Evolutionary conservation across 176 grass and related monocot species (phyloP), one percentile per base, ranked within the genome.

Genomic region (Musa acuminata): DNA sequence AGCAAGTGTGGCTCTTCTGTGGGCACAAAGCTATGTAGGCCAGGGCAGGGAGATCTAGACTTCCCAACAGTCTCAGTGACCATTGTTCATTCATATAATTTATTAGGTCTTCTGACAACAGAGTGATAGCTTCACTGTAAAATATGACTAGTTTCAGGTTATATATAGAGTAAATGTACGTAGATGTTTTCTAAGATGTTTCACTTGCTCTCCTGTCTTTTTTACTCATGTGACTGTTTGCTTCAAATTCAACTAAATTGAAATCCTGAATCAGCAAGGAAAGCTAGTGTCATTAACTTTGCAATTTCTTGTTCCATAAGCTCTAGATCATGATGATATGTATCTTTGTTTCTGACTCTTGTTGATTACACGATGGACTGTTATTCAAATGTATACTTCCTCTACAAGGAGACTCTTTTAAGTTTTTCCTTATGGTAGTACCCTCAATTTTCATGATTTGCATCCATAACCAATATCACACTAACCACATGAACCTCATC

Each of bases 11-110:
- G 95, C 88, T 0, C 85, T 94, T 13, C 80, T 78, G 2, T 99
- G 95, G 90, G 95, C 86, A 8, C 86, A 94, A 52, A 99, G 94
- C 76, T 86, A 87, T 63, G 83, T 94, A 16, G 88, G 94, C 78
- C 83, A 94, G 53, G 88, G 93, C 25, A 89, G 95, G 90, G 90
- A 94, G 66, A 82, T 81, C 22, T 99, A 86, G 90, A 91, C 27
- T 22, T 58, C 24, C 14, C 72, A 74, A 74, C 72, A 26, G 2
- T 29, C 72, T 50, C 67, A 20, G 8, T 70, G 19, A 70, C 13
- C 24, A n/a, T 69, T 19, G 11, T 21, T 8, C 49, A 2, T 48
- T 8, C 17, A 48, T 48, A 17, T 7, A 25, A 48, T 69, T 48
- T 16, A 1, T 69, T 2, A 8, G 66, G 12, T 13, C 23, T 23